Base-by-base conservation (phyloP, 805 yeast species). In the Starmerella cellae region DNA sequence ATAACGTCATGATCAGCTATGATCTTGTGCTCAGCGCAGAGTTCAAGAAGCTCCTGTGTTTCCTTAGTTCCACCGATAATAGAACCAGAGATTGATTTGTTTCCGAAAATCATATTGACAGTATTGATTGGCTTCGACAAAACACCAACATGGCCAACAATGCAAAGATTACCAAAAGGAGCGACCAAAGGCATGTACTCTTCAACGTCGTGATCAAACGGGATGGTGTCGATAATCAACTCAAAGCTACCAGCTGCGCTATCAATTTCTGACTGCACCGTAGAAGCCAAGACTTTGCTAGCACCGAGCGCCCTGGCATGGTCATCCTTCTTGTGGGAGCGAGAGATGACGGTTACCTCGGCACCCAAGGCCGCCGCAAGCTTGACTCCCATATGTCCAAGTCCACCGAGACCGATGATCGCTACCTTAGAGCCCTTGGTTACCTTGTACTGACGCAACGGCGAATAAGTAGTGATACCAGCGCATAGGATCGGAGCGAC, bases 401-500 rank as follows among this genome's bases (percentile, higher is more conserved):
- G 65, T 28, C 82, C 82, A 39, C 82, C 82, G 47, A 77, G 67
- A 42, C 81, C 81, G 45, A 70, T 68, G 44, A 76, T 59, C 38
- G 78, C 82, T 40, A 76, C 77, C 39, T 62, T 69, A 47, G 64
- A 64, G 41, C 74, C 74, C 37, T 68, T 66, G 43, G 69, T 71
- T 51, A 63, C 65, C 32, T 68, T 69, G 43, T 65, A 64, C 56
- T 65, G 61, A 40, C 55, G 64, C 51, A 80, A 60, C 40, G 87
- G 87, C 9, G 82, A 71, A 64, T 65, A 79, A 13, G 74, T 77
- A 13, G 88, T 79, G 56, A 77, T 64, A 45, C 88, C 88, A 46
- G 83, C 88, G 66, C 88, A 80, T 63, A 79, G 63, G 63, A 80
- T 64, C 41, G 87, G 85, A 3, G 84, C 84, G 23, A 74, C 83